phyloP scores from a whole-genome alignment of 2,329 filamentous ascomycete genomes.

The Zarea fungicola region DNA sequence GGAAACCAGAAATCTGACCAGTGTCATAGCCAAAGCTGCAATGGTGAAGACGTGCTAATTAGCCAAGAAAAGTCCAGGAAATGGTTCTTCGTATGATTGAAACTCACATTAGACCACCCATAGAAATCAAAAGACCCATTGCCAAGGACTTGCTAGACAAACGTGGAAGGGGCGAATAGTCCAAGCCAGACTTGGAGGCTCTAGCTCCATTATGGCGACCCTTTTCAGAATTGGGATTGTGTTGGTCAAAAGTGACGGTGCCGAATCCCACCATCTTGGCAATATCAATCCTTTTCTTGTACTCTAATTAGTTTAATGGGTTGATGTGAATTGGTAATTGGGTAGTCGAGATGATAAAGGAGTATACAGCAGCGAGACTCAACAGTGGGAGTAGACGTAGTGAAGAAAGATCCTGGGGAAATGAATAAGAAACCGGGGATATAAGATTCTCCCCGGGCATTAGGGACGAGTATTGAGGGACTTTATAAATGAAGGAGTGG shows the following conservation, averaged over 20 bases:
- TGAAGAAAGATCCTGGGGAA: no score
- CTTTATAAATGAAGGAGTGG: no score
- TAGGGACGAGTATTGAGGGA: no score
- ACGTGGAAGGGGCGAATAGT: slow-evolving; percentile 40
- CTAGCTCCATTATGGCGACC: slow-evolving; percentile 21
- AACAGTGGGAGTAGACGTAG: no score
- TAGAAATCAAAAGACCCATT: slow-evolving; percentile 37
- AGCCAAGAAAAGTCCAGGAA: neutral
- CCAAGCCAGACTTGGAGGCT: slow-evolving; percentile 31
- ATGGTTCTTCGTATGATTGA: no score
- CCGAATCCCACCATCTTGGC: slow-evolving; percentile 15
- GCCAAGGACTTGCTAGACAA: slow-evolving; percentile 32
- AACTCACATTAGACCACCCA: slow-evolving; percentile 40
- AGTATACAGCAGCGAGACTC: no score
- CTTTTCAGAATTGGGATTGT: slow-evolving; percentile 36
- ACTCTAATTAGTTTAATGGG: no score
- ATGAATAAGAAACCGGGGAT: no score
- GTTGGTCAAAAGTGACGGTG: slow-evolving; percentile 36
- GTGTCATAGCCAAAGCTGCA: slow-evolving; percentile 43
- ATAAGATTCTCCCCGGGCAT: no score
- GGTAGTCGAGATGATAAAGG: no score
- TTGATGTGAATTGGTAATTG: no score
- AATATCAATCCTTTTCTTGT: neutral
- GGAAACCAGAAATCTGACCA: slow-evolving; percentile 51
- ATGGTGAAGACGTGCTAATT: no score